Evolutionary conservation across 2,329 filamentous ascomycete genomes (phyloP), one percentile per base, ranked within the genome.

Genomic region (Claviceps capensis): DNA sequence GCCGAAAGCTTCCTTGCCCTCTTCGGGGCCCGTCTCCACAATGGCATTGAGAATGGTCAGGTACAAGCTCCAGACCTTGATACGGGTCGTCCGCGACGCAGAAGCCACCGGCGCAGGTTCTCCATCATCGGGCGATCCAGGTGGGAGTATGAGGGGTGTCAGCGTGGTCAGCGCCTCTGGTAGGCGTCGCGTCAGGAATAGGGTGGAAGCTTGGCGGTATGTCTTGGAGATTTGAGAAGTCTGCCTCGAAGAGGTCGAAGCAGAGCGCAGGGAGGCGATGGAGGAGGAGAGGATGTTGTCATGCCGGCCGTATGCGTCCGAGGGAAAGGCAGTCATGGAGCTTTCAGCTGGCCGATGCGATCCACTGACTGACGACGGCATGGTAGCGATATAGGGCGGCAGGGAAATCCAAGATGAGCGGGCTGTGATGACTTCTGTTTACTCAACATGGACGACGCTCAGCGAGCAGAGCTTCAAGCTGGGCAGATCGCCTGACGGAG

Each of bases 51-150:
- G 75, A 49, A 96, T 85, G 17, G 90, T 95, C 58, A 97, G 78
- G 66, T 97, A 98, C 61, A 98, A 77, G 67, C 89, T 95, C 93
- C 93, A 98, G 57, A 97, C 85, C 69, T 97, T 98, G 67, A 95
- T 85, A 58, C 90, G 77, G 53, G 88, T 93, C 36, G 83, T 86
- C 58, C 85, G 81, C 43, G 86, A 90, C 50, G 88, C 88, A 56
- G 77, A 80, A 51, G 87, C 84, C 50, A 96, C 82, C 4, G 89
- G 88, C 30, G 88, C 85, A 30, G 79, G 72, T 53, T 81, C 76
- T 36, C 70, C 68, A 66, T 72, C 67, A 48, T 75, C 71, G 19
- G 70, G 68, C 52, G 74, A 69, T 34, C 71, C 69, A 56, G 71
- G 64, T 7, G 82, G 76, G 1, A 78, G 83, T 62, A 98, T 85